A percentile compares a stretch with the other conserved stretches of the same genome.
phyloP scores from a whole-genome alignment of 768 basidiomycete genomes.

The Galerina marginata region DNA sequence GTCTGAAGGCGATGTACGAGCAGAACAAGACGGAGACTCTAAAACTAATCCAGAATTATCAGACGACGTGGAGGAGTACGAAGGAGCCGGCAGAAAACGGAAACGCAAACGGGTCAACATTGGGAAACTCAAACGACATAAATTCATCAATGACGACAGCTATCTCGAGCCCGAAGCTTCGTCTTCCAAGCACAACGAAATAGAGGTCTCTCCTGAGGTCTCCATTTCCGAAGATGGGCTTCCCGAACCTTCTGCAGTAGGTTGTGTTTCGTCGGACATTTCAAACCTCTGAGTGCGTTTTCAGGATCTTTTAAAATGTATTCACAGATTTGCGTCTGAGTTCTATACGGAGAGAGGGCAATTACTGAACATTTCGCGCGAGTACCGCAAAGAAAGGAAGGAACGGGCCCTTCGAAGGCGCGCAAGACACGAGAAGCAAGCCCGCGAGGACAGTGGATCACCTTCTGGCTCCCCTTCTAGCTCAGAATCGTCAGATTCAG shows the following conservation, averaged over 20 bases:
- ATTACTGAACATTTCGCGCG: constrained; percentile 53
- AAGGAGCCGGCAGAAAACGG: constrained; percentile 16
- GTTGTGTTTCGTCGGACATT: not conserved
- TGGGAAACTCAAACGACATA: constrained; percentile 44
- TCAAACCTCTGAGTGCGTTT: not conserved
- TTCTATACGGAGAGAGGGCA: constrained; percentile 71
- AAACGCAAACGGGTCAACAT: constrained; percentile 26
- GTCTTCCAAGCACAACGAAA: not conserved
- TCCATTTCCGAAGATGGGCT: not conserved
- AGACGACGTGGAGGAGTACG: constrained; percentile 19
- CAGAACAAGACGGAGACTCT: constrained; percentile 18
- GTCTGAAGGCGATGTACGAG: not conserved
- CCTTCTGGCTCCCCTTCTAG: not conserved
- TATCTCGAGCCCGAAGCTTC: constrained; percentile 48
- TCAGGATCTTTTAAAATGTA: constrained; percentile 56
- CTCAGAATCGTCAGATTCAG: not conserved
- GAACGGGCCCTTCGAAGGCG: constrained; percentile 22
- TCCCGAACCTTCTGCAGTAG: constrained; percentile 44
- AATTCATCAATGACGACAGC: constrained; percentile 54
- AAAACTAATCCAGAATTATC: constrained; percentile 25
- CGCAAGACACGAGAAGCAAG: not conserved
- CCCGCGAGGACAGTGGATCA: constrained; percentile 12
- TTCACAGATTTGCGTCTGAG: constrained; percentile 50
- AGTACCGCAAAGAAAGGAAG: constrained; percentile 51
- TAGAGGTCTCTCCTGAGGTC: not conserved